Evolutionary conservation across 2,329 filamentous ascomycete genomes (phyloP), one percentile per base, ranked within the genome.

Genomic region (Elsinoe fawcettii): DNA sequence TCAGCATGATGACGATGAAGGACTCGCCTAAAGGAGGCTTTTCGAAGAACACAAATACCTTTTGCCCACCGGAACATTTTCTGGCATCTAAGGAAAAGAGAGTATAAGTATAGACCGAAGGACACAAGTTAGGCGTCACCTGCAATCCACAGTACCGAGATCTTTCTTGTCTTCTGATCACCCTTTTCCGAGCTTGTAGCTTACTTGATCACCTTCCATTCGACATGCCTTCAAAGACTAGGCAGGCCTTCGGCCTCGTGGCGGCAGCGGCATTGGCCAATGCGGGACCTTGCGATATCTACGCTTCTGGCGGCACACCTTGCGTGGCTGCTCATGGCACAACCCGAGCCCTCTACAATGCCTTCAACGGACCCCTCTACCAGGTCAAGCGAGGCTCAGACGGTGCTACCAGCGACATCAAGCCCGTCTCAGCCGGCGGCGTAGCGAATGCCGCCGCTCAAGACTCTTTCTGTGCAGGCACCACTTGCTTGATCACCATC

Each of bases 321-420:
- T 86, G 83, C 63, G 70, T 85, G 9, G 83, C 83, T 0, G 83
- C 83, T 0, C 82, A 85, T 65, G 80, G 80, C 66, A 85, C 81
- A n/a, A 85, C 82, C 58, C 78, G 83, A 3, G 80, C 82, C 14
- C 67, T 86, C 5, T 85, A 84, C 69, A 75, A 69, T 62, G 63
- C 73, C 54, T 85, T 71, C 70, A 72, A 55, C 6, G 79, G 80
- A 3, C 53, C 78, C 0, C 77, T 85, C 1, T 85, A 86, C 67
- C 80, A 85, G 62, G 75, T 85, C 2, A 73, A 74, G 56, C 81
- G 83, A 47, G 77, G 70, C 53, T 84, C 80, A 4, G 75, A 81
- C 64, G 64, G 71, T 39, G 64, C 73, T 23, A 80, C 75, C 1
- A 73, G 69, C 2, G 69, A 74, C 58, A 79, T 83, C 59, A 58